Conservation (phyloP, 805 yeast genomes). For the Torulaspora franciscae region DNA sequence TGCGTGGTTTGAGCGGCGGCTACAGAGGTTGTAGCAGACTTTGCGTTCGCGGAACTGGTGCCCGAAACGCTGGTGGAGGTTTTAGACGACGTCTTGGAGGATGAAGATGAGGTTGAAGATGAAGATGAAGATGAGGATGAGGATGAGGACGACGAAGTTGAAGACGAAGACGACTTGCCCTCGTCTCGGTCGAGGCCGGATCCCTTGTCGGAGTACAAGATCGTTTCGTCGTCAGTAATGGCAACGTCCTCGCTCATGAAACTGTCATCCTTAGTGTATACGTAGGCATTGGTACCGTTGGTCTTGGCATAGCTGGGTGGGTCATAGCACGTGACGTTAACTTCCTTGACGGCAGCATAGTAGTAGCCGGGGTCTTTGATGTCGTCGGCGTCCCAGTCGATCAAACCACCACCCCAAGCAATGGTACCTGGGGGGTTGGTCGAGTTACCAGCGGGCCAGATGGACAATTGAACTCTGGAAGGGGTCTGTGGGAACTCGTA, state of each 20-base stretch:
- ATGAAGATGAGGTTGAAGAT: conserved; percentile 4
- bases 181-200: conserved; percentile 59
- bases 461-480: conserved; percentile 61
- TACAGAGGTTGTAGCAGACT: not conserved
- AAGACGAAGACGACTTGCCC: conserved; percentile 19
- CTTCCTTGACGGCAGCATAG: conserved; percentile 57
- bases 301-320: conserved; percentile 53
- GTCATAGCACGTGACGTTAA: conserved; percentile 64
- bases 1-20: conserved; percentile 2
- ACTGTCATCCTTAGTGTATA: conserved; percentile 47
- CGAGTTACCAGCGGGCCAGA: conserved; percentile 73
- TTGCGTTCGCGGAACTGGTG: not conserved
- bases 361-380: conserved; percentile 74
- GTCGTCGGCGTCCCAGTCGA: conserved; percentile 78
- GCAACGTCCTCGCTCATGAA: conserved; percentile 48
- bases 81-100: conserved; percentile 1
- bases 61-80: not conserved
- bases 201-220: conserved; percentile 55
- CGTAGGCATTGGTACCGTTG: conserved; percentile 48
- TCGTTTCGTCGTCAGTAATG: conserved; percentile 58
- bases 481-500: conserved; percentile 72
- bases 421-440: conserved; percentile 56
- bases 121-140: conserved; percentile 9
- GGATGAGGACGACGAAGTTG: conserved; percentile 11
- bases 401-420: conserved; percentile 84